Conservation (phyloP, 2,329 filamentous ascomycete genomes). For the Cryphonectria nitschkei region DNA sequence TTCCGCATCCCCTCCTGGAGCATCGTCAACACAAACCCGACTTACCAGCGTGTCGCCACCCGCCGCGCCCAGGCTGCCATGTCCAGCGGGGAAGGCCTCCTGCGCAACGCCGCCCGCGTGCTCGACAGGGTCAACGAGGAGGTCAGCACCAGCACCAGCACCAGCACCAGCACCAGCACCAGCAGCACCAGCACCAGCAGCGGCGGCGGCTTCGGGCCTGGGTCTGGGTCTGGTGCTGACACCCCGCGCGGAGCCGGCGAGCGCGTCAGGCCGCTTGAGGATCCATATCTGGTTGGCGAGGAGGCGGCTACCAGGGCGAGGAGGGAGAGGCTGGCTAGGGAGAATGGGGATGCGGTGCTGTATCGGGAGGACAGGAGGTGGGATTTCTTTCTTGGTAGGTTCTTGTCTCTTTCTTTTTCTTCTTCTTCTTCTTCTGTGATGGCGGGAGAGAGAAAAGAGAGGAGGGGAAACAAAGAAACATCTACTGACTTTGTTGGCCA, state of each 20-base stretch:
- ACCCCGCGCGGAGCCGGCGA: conserved; percentile 30
- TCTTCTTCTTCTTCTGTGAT: background rate
- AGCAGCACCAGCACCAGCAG: conserved; percentile 6
- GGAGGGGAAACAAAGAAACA: background rate
- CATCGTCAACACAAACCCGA: conserved; percentile 56
- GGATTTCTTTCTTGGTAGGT: conserved; percentile 64
- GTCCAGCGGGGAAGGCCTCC: conserved; percentile 37
- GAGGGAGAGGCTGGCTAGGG: conserved; percentile 59
- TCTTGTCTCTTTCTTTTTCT: background rate
- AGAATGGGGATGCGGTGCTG: conserved; percentile 59
- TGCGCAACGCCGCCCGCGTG: conserved; percentile 36
- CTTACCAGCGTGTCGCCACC: conserved; percentile 66
- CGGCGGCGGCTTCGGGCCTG: background rate
- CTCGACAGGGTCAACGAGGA: conserved; percentile 45
- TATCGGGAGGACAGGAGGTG: conserved; percentile 61
- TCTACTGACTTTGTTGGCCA: conserved; percentile 18
- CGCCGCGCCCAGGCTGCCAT: conserved; percentile 54
- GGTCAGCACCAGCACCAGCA: conserved; percentile 12
- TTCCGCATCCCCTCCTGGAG: conserved; percentile 66
- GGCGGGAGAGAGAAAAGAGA: background rate
- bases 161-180: background rate
- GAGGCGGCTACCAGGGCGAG: conserved; percentile 62
- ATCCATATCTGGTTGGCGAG: conserved; percentile 70
- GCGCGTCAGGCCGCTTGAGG: conserved; percentile 59
- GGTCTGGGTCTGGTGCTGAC: conserved; percentile 1